Evolutionary conservation across 148 eudicot species (phyloP), one percentile per base, ranked within the genome.

Genomic region (Rhododendron ferrugineum): DNA sequence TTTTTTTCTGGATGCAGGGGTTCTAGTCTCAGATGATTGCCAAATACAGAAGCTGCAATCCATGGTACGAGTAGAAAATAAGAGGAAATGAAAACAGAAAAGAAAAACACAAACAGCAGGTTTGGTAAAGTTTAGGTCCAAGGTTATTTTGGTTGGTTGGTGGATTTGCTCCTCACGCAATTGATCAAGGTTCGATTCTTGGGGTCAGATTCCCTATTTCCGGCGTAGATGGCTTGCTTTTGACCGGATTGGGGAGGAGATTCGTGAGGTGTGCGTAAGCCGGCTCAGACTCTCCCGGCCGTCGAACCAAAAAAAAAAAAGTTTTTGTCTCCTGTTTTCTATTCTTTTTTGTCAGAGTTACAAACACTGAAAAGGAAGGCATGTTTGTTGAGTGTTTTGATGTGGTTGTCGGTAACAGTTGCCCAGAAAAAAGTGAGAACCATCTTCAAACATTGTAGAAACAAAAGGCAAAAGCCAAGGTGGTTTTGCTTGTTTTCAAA

Each of bases 1-100:
- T 93, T 95, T 88, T 95, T 97, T 82, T 94, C 98, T n/a, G 86
- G 87, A 84, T 93, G 92, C 82, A 97, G 82, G n/a, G 99, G 99
- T 86, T 97, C 99, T 75, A 97, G 84, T 84, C 90, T 97, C 87
- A 89, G 89, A 26, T 92, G 97, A 47, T 93, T 94, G 30, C 99
- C 98, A 83, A 97, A 97, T 60, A 95, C 91, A 23, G 98, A 94
- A 70, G 98, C 98, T 97, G 96, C 82, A 89, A 15, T 34, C 82
- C 46, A 66, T 49, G 46, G 34, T 16, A 79, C 30, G 11, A 68
- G 81, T 15, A 26, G 49, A 44, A 74, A n/a, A 73, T 58, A 36
- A 16, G 34, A 66, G 11, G 16, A 62, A 2, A 26, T 11, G 10
- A 2, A 68, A 2, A 50, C 14, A 68, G n/a, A 56, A 9, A 26